Conservation (phyloP, 31 red algal species). For the Odonthalia washingtoniensis region DNA sequence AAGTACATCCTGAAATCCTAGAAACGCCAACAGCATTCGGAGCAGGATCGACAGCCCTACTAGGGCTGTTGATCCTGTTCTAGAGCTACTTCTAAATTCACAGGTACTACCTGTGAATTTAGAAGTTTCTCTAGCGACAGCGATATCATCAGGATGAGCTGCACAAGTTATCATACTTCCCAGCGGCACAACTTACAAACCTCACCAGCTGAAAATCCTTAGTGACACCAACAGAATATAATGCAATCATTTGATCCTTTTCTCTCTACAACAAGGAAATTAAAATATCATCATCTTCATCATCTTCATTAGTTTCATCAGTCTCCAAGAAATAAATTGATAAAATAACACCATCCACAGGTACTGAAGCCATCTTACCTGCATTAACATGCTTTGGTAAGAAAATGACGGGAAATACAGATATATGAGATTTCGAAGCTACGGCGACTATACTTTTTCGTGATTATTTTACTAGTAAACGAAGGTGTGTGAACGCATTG, state of each 20-base stretch:
- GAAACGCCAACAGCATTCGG: too few species aligned
- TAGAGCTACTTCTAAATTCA: too few species aligned
- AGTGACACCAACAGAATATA: too few species aligned
- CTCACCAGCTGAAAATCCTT: too few species aligned
- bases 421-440: conserved; percentile 48
- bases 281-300: conserved; percentile 56
- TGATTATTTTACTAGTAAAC: conserved; percentile 61
- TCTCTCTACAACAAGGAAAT: conserved; percentile 61
- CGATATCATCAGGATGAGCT: conserved; percentile 42
- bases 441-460: conserved; percentile 66
- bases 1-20: too few species aligned
- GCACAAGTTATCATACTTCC: conserved; percentile 67
- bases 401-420: too few species aligned
- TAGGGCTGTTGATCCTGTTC: too few species aligned
- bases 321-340: conserved; percentile 70
- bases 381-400: too few species aligned
- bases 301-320: conserved; percentile 47
- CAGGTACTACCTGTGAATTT: conserved; percentile 57
- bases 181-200: conserved; percentile 49
- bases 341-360: conserved; percentile 59
- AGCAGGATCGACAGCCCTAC: conserved; percentile 40
- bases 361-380: too few species aligned
- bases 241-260: too few species aligned
- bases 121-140: conserved; percentile 61
- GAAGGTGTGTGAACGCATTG: too few species aligned